phyloP scores from a whole-genome alignment of 1,284 basidiomycete species.

The Peniophora sp. region DNA sequence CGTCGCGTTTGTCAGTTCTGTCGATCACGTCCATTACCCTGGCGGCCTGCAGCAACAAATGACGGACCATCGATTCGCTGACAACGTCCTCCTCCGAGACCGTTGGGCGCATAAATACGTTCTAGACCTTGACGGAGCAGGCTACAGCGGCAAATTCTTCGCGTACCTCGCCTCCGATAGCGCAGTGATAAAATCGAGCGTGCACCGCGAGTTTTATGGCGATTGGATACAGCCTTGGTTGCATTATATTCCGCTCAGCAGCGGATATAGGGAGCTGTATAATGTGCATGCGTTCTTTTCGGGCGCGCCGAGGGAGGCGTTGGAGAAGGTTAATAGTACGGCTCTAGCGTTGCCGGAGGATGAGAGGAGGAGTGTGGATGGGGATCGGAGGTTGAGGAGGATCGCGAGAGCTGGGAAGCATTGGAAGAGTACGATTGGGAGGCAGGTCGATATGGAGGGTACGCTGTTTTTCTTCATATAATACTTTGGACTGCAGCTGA shows the following conservation, averaged over 20 bases:
- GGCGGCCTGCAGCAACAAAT: slow-evolving; percentile 73
- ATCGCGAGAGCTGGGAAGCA: slow-evolving; percentile 85
- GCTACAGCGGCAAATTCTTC: slow-evolving; percentile 88
- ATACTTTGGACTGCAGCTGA: too few relatives aligned
- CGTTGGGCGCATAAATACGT: slow-evolving; percentile 93
- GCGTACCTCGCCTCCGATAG: slow-evolving; percentile 83
- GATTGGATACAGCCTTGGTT: slow-evolving; percentile 87
- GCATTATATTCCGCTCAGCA: slow-evolving; percentile 87
- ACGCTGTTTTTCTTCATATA: too few relatives aligned
- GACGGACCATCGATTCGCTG: slow-evolving; percentile 65
- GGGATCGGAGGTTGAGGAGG: slow-evolving; percentile 67
- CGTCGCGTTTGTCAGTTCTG: slow-evolving; percentile 77
- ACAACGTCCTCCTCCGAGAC: slow-evolving; percentile 73
- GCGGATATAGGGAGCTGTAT: slow-evolving; percentile 84
- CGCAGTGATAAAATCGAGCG: slow-evolving; percentile 82
- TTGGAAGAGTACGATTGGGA: slow-evolving; percentile 80
- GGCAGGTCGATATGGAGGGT: slow-evolving; percentile 89
- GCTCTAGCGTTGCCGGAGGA: slow-evolving; percentile 17
- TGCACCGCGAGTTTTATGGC: slow-evolving; percentile 85
- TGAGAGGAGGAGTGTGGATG: slow-evolving; percentile 41
- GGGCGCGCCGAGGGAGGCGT: slow-evolving; percentile 59
- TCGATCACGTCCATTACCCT: slow-evolving; percentile 63
- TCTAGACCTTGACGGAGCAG: slow-evolving; percentile 89
- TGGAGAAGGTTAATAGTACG: slow-evolving; percentile 48
- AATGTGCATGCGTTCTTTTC: slow-evolving; percentile 90